Percentiles rank a stretch among this genome's conserved stretches.
Conservation (phyloP, 1,284 basidiomycete genomes). For the Ustilago loliicola region DNA sequence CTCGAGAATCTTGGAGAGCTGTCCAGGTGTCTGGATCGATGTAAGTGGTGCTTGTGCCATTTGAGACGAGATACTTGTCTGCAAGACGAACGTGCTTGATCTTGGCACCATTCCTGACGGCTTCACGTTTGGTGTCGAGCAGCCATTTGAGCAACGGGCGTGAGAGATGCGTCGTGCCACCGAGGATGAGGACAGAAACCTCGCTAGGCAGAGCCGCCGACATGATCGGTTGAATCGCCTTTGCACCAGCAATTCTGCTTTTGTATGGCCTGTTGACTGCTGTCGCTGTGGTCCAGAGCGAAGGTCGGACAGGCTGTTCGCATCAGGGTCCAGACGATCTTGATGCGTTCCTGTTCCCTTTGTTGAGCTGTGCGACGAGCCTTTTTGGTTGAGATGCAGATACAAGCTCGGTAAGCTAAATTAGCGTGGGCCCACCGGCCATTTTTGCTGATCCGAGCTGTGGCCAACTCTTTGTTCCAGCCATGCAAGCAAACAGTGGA, state of each 20-base stretch:
- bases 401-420: constrained; percentile 7
- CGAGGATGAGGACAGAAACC: constrained; percentile 57
- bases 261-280: neutral
- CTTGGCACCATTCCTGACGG: constrained; percentile 8
- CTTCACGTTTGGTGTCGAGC: constrained; percentile 15
- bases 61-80: constrained; percentile 55
- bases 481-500: neutral
- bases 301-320: neutral
- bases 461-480: neutral
- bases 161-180: constrained; percentile 47
- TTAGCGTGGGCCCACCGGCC: neutral
- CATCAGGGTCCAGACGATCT: neutral
- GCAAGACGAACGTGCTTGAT: constrained; percentile 54
- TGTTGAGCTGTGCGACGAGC: neutral
- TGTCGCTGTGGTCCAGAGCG: neutral
- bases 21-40: constrained; percentile 43
- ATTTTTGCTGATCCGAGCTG: neutral
- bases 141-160: constrained; percentile 53
- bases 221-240: constrained; percentile 1
- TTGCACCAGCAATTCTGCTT: neutral
- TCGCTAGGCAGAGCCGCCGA: constrained; percentile 16
- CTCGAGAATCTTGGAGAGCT: constrained; percentile 49
- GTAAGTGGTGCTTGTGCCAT: constrained; percentile 40
- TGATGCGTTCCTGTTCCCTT: neutral
- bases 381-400: neutral